phyloP scores from a whole-genome alignment of 345 rosid species.

The Erysimum cheiranthoides region DNA sequence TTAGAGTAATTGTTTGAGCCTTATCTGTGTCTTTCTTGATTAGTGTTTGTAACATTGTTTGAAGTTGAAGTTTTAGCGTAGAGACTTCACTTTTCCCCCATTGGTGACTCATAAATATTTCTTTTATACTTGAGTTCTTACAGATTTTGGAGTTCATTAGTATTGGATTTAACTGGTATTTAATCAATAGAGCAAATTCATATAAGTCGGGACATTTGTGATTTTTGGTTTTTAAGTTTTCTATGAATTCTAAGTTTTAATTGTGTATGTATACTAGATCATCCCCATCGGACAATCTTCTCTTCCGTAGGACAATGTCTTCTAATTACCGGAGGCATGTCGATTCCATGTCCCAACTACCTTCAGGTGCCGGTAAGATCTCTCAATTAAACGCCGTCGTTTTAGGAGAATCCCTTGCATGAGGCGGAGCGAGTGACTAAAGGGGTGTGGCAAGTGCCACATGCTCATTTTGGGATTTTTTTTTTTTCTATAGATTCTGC shows the following conservation, averaged over 20 bases:
- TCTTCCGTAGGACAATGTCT: slow-evolving; percentile 36
- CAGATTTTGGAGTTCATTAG: not conserved
- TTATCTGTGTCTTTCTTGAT: not conserved
- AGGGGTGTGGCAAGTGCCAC: no score
- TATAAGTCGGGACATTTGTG: not conserved
- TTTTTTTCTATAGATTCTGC: no score
- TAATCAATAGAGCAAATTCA: not conserved
- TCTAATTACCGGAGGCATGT: slow-evolving; percentile 54
- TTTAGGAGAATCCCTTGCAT: slow-evolving; percentile 78
- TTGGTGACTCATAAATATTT: not conserved
- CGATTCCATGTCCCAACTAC: slow-evolving; percentile 63
- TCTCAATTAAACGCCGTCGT: slow-evolving; percentile 69
- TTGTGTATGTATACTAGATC: slow-evolving; percentile 22
- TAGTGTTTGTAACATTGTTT: not conserved
- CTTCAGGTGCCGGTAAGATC: slow-evolving; percentile 83
- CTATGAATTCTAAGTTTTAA: not conserved
- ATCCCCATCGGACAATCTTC: slow-evolving; percentile 25
- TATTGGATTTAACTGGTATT: not conserved
- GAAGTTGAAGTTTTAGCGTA: not conserved
- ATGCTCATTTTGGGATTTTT: no score
- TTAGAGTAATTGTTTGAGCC: not conserved
- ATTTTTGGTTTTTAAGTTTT: slow-evolving; percentile 8
- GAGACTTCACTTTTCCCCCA: not conserved
- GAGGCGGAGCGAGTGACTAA: no score
- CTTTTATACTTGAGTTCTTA: not conserved